phyloP scores from a whole-genome alignment of 2,329 filamentous ascomycete species.

The Alternaria postmessia region DNA sequence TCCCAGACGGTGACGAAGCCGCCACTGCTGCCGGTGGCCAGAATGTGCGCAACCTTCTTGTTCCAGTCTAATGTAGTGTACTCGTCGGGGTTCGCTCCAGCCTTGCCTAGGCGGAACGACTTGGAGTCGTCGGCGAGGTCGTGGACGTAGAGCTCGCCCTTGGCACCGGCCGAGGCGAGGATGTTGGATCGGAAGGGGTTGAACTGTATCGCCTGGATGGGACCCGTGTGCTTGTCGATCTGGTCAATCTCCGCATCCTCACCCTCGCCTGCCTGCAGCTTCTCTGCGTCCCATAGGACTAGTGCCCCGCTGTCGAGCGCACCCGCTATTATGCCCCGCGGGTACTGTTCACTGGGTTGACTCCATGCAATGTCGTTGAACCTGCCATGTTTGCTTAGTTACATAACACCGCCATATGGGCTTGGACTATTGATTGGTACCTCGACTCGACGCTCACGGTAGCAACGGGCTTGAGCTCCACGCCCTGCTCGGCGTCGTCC shows the following conservation, averaged over 20 bases:
- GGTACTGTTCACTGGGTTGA: constrained; percentile 77
- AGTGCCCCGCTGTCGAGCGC: constrained; percentile 93
- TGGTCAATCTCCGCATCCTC: constrained; percentile 87
- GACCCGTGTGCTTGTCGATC: constrained; percentile 87
- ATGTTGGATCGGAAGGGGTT: constrained; percentile 92
- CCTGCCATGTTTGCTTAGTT: constrained; percentile 59
- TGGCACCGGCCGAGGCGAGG: constrained; percentile 88
- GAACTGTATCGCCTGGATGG: constrained; percentile 95
- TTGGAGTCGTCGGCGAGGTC: constrained; percentile 89
- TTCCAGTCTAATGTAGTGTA: constrained; percentile 99
- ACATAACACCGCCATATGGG: neutral
- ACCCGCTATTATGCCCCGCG: constrained; percentile 90
- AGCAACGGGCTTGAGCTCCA: constrained; percentile 85
- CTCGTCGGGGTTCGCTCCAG: constrained; percentile 89
- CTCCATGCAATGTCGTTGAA: constrained; percentile 99
- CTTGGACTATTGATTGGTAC: constrained; percentile 58
- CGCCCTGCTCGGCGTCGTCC: constrained; percentile 75
- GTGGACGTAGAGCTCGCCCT: constrained; percentile 96
- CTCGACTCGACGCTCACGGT: constrained; percentile 89
- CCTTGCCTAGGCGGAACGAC: constrained; percentile 87
- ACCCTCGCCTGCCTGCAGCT: constrained; percentile 62
- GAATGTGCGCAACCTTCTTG: constrained; percentile 93
- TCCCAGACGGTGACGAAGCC: constrained; percentile 99
- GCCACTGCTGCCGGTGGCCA: constrained; percentile 90
- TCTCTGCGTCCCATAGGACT: constrained; percentile 90